Conservation (phyloP, 176 grass and related monocot genomes). For the Ensete ventricosum region DNA sequence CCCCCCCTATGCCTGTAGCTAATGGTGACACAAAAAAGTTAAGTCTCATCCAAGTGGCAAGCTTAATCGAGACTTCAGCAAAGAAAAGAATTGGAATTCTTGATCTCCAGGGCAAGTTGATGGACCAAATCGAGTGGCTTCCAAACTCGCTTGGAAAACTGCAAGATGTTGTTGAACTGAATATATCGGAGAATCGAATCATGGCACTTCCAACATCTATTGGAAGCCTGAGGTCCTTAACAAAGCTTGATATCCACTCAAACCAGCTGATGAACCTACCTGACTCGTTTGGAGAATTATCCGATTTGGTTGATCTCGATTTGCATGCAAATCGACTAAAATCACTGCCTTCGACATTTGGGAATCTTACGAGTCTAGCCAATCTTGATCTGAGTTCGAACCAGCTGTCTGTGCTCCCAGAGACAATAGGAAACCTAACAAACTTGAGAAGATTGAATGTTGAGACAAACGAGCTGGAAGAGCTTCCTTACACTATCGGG, state of each 20-base stretch:
- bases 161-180: conserved; percentile 65
- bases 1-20: conserved; percentile 10
- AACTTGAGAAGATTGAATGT: conserved; percentile 69
- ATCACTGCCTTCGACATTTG: conserved; percentile 74
- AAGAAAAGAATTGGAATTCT: conserved; percentile 58
- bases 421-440: conserved; percentile 62
- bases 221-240: conserved; percentile 65
- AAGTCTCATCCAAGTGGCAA: conserved; percentile 94
- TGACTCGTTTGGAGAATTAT: conserved; percentile 85
- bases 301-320: conserved; percentile 66
- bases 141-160: conserved; percentile 88
- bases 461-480: conserved; percentile 88
- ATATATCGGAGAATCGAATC: conserved; percentile 88
- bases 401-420: conserved; percentile 52
- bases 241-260: conserved; percentile 85
- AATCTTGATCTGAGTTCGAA: conserved; percentile 84
- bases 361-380: conserved; percentile 51
- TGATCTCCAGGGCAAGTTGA: conserved; percentile 72
- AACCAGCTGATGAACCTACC: conserved; percentile 85
- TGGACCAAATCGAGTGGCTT: conserved; percentile 94
- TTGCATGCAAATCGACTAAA: conserved; percentile 67
- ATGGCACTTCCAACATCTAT: conserved; percentile 70
- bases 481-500: conserved; percentile 91
- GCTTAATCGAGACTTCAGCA: conserved; percentile 77
- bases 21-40: conserved; percentile 50